Base-by-base conservation (phyloP, 1,284 basidiomycete species). In the Termitomyces sp. region DNA sequence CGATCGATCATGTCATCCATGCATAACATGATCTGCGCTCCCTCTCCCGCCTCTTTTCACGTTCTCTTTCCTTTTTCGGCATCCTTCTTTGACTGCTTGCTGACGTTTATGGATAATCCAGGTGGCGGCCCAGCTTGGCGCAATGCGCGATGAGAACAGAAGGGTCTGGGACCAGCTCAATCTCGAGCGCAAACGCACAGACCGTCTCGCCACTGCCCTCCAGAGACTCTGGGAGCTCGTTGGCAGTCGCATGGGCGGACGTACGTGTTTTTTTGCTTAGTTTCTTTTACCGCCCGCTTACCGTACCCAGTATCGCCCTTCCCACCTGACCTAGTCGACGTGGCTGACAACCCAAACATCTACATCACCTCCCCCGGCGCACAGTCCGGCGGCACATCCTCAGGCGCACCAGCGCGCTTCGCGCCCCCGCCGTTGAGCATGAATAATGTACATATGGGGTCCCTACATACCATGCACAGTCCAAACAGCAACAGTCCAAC, bases 61-160 rank as follows among this genome's bases (percentile, higher is more conserved):
- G n/a, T n/a, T 24, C 40, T 36, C 50, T 50, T 52, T 54, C 53
- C 50, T 48, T 34, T 34, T 39, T 41, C 17, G 41, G 13, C 28
- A 5, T 33, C 41, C 38, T 36, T 13, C 24, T n/a, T n/a, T n/a
- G n/a, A n/a, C n/a, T 36, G 42, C 15, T 41, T 43, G 36, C 53
- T 57, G 52, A 53, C 57, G 5, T 42, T n/a, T 10, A n/a, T n/a
- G n/a, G n/a, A 17, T 40, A 36, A 51, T 41, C 33, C 67, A 78
- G 76, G 76, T 79, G 41, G 84, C 83, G 1, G 80, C 83, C 8
- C 84, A 89, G 61, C 74, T 89, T 10, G 69, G 71, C 19, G 77
- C 81, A 24, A 84, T 90, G 77, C 76, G 83, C 52, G 84, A 87
- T 3, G 85, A 88, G 65, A 86, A 88, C 62, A 70, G 79, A 55